Conservation (phyloP, 176 grass and related monocot species). For the Cenchrus americanus region DNA sequence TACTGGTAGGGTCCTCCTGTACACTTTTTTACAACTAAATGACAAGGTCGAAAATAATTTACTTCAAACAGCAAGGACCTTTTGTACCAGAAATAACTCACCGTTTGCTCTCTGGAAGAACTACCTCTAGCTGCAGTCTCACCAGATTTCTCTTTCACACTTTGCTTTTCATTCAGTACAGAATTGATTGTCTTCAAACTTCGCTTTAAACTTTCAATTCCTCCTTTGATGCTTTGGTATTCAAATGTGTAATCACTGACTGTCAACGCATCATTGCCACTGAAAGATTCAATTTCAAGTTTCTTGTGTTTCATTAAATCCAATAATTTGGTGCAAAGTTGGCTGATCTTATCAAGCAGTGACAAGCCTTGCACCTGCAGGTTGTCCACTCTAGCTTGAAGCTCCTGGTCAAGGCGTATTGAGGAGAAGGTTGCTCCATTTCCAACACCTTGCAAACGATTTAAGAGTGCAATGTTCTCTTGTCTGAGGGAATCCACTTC, state of each 20-base stretch:
- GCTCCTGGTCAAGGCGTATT: slow-evolving; percentile 65
- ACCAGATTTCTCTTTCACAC: slow-evolving; percentile 42
- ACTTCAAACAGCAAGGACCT: neutral
- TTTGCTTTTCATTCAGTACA: slow-evolving; percentile 60
- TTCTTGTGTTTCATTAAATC: slow-evolving; percentile 55
- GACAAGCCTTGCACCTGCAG: slow-evolving; percentile 74
- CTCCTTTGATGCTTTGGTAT: slow-evolving; percentile 70
- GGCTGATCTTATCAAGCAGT: slow-evolving; percentile 66
- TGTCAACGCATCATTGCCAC: slow-evolving; percentile 44
- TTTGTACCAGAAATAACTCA: slow-evolving; percentile 5
- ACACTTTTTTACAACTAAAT: neutral
- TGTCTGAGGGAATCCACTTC: slow-evolving; percentile 78
- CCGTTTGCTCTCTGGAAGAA: slow-evolving; percentile 36
- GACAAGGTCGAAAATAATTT: neutral
- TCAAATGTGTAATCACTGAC: slow-evolving; percentile 65
- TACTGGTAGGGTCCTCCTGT: neutral
- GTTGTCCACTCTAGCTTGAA: slow-evolving; percentile 59
- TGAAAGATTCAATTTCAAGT: slow-evolving; percentile 43
- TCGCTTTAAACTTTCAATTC: slow-evolving; percentile 66
- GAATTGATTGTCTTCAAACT: slow-evolving; percentile 53
- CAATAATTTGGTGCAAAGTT: slow-evolving; percentile 60
- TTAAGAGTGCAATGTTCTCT: slow-evolving; percentile 76
- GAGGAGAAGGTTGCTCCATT: slow-evolving; percentile 48
- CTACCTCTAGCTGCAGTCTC: slow-evolving; percentile 23
- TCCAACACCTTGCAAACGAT: slow-evolving; percentile 61